phyloP scores from a whole-genome alignment of 1,284 basidiomycete species.

The Apiotrichum brassicae region DNA sequence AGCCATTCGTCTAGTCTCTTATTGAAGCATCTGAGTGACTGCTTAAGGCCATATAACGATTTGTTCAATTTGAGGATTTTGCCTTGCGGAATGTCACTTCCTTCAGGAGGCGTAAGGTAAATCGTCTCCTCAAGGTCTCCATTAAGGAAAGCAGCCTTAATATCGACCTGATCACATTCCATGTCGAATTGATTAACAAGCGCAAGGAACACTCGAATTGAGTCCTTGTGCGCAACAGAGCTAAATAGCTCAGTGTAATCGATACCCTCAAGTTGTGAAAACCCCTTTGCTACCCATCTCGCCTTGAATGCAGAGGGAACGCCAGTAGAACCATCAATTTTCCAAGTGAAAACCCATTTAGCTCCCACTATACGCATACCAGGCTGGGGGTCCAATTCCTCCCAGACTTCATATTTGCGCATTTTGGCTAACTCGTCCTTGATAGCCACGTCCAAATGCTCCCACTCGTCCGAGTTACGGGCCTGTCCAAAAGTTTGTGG shows the following conservation, averaged over 20 bases:
- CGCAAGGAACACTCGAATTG: constrained; percentile 19
- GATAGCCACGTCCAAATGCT: too few relatives aligned
- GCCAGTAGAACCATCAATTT: constrained; percentile 14
- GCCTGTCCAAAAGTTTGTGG: too few relatives aligned
- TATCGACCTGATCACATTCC: constrained; percentile 28
- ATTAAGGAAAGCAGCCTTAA: constrained; percentile 16
- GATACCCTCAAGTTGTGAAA: constrained; percentile 13
- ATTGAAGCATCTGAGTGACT: too few relatives aligned
- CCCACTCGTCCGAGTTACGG: too few relatives aligned
- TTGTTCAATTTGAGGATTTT: constrained; percentile 16
- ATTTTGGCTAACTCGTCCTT: too few relatives aligned
- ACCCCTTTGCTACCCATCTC: constrained; percentile 16
- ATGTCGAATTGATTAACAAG: constrained; percentile 22
- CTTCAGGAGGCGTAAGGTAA: constrained; percentile 21
- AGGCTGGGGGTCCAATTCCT: too few relatives aligned
- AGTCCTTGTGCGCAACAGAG: constrained; percentile 24
- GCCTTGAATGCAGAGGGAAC: constrained; percentile 14
- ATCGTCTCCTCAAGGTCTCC: constrained; percentile 15
- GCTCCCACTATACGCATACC: too few relatives aligned
- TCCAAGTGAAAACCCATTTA: too few relatives aligned
- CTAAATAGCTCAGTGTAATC: constrained; percentile 21
- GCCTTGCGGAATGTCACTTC: constrained; percentile 13
- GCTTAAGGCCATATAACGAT: constrained; percentile 24
- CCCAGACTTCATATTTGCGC: too few relatives aligned
- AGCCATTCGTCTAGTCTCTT: constrained; percentile 1